These are phyloP conservation scores for Arachis stenosperma DNA, from an alignment of 306 rosid genomes.

Conservation along the genomic window DNA sequence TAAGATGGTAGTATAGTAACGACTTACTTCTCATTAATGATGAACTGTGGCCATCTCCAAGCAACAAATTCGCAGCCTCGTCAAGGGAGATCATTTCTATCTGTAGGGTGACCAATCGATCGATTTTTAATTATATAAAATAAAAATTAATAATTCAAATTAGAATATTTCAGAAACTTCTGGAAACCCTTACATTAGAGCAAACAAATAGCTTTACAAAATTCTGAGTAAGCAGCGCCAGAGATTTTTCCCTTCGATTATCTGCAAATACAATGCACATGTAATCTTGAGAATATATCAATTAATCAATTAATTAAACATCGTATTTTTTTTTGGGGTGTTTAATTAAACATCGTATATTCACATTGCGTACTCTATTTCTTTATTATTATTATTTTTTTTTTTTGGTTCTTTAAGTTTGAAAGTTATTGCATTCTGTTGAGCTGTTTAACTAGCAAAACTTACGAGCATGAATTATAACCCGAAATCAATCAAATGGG, in stretches of 20 bases:
- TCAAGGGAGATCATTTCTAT: slow-evolving; percentile 81
- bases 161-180: background rate
- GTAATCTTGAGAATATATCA: background rate
- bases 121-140: slow-evolving; percentile 5
- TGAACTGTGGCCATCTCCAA: slow-evolving; percentile 74
- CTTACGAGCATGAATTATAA: background rate
- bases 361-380: background rate
- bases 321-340: too few relatives aligned
- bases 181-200: slow-evolving; percentile 62
- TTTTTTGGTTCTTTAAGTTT: background rate
- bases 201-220: slow-evolving; percentile 93
- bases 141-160: background rate
- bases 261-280: slow-evolving; percentile 51
- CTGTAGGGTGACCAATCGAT: slow-evolving; percentile 40
- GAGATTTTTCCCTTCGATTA: slow-evolving; percentile 81
- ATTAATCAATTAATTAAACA: background rate
- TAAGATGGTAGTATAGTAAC: background rate
- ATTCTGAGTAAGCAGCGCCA: slow-evolving; percentile 89
- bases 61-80: slow-evolving; percentile 84
- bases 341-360: background rate
- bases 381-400: too few relatives aligned
- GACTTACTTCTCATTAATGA: slow-evolving; percentile 86
- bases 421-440: background rate
- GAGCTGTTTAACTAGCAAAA: background rate
- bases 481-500: background rate